Base-by-base conservation (phyloP, 805 yeast genomes). In the Starmerella sirachaensis region DNA sequence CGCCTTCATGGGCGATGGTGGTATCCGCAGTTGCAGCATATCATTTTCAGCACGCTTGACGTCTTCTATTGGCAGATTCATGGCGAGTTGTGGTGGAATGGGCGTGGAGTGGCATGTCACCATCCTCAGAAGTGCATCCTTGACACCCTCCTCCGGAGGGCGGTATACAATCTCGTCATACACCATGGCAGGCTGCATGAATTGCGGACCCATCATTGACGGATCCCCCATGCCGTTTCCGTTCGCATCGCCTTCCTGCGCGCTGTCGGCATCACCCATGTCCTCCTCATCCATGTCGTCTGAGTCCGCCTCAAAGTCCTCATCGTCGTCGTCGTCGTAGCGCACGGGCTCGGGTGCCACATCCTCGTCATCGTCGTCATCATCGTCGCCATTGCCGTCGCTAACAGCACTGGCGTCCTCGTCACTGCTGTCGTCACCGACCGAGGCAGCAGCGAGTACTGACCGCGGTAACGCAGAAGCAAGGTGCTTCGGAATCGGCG, bases 351-450 rank as follows among this genome's bases (percentile, higher is more conserved):
- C 46, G 18, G 41, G 45, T 9, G 49, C 43, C 26, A 54, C 57
- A 30, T 47, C 54, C 33, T 55, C 58, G 20, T 42, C 42, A 20
- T 40, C 53, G 2, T 40, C 53, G 25, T 40, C 47, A 12, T 46
- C 54, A n/a, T 54, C 59, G 23, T 47, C 53, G 21, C 45, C 54
- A 18, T 43, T 49, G n/a, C 36, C 45, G 16, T 46, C 55, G 23
- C 39, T 16, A 42, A 49, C 22, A 35, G 45, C 32, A 40, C 49
- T 20, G 27, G 21, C 28, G 6, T 8, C 14, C 24, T 26, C 38
- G n/a, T 29, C 25, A 11, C 18, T 31, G 16, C 17, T 33, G 18
- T 31, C 39, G 18, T 14, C 25, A 34, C 16, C n/a, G 29, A 16
- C 30, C 33, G 31, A 7, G 35, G 42, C 23, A 30, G 47, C 31